Evolutionary conservation across 192 early-diverging fungal genomes (phyloP).

Genomic region (Backusella morwellensis): DNA sequence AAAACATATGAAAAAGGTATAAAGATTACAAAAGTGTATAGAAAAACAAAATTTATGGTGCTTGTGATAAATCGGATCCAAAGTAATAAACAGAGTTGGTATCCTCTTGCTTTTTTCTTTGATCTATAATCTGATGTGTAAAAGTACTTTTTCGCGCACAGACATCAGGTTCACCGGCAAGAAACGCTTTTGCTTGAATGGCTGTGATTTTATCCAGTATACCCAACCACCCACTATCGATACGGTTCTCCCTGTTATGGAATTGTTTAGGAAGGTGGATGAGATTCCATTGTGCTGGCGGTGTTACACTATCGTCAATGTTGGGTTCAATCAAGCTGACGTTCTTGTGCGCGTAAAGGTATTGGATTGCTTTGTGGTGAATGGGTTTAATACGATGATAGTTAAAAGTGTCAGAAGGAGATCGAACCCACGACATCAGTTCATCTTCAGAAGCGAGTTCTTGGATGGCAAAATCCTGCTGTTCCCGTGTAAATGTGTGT

Average conservation of each 20-base stretch:
- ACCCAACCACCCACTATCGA: conserved; percentile 24
- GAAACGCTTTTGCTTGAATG: conserved; percentile 26
- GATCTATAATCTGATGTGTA: conserved; percentile 30
- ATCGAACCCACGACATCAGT: not conserved
- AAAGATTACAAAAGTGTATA: not conserved
- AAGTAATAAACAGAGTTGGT: conserved; percentile 3
- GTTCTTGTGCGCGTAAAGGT: conserved; percentile 26
- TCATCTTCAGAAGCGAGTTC: not conserved
- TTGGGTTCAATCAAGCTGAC: conserved; percentile 10
- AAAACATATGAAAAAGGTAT: too few species aligned
- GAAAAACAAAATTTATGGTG: not conserved
- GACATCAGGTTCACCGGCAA: conserved; percentile 30
- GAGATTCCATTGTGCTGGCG: conserved; percentile 23
- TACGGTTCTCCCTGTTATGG: not conserved
- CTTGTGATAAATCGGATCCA: not conserved
- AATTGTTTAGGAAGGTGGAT: conserved; percentile 5
- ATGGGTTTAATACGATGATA: not conserved
- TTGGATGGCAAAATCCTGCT: not conserved
- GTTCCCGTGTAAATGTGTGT: conserved; percentile 12
- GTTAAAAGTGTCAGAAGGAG: conserved; percentile 23
- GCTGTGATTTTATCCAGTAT: conserved; percentile 39
- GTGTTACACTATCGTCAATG: not conserved
- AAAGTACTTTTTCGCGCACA: conserved; percentile 35
- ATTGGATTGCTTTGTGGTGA: conserved; percentile 34
- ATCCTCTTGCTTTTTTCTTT: conserved; percentile 4